Evolutionary conservation across 2,329 filamentous ascomycete genomes (phyloP), one percentile per base, ranked within the genome.

Genomic region (Aquanectria penicillioides): DNA sequence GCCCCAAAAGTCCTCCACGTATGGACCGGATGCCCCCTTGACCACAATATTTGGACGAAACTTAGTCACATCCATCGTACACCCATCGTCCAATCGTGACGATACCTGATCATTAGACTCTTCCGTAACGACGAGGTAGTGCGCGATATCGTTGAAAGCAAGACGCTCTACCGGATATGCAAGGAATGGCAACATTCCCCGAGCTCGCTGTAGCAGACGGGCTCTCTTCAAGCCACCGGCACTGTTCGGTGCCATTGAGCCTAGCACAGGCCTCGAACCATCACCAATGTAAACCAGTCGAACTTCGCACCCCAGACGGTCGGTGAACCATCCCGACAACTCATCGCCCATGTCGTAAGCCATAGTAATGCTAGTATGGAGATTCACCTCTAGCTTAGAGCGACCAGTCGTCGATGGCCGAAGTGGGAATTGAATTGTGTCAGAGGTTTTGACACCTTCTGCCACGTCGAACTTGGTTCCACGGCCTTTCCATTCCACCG

Each of bases 41-140:
- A 69, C 46, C 2, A 69, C 67, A 4, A 69, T 63, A 7, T 69
- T 69, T 0, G 66, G 67, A n/a, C 67, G 54, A 11, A 69, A 69
- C 18, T 69, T 69, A 26, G 65, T 68, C 2, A 69, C 55, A 4
- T 69, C 67, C 67, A 69, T 69, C 0, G 49, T 47, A 3, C 12
- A 54, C 0, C 57, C 59, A 1, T 66, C 50, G 0, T 51, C 49
- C 0, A 69, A 31, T 0, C 67, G 59, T 0, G 67, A 65, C 1
- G 65, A 59, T 10, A 65, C 59, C 12, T 69, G 31, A 1, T 63
- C 23, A 17, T 69, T 69, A 1, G 66, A 69, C 20, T 69, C 67
- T 28, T 69, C 67, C 2, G 67, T 69, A 6, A 69, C 67, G 4
- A 69, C 61, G 1, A 69, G 28, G 6, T 69, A 69, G 9, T 69